Evolutionary conservation across 495 filamentous ascomycete genomes (phyloP).

Genomic region (Astrothelium subdiscretum): DNA sequence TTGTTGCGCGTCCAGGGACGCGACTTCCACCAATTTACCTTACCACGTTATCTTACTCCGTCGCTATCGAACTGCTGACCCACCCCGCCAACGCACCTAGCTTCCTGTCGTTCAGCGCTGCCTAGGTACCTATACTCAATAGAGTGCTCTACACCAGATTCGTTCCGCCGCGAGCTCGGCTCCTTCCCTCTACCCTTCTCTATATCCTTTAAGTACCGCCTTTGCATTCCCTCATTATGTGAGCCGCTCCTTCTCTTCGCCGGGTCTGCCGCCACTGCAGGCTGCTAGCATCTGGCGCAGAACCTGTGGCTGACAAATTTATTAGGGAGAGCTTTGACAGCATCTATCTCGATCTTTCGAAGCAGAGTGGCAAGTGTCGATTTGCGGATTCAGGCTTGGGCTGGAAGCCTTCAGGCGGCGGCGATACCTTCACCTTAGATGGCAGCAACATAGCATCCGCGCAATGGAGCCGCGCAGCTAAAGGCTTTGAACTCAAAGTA

Average conservation of each 20-base stretch:
- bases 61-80: not conserved
- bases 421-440: conserved; percentile 87
- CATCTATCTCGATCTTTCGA: conserved; percentile 89
- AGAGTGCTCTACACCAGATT: not conserved
- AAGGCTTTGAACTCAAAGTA: conserved; percentile 88
- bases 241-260: not conserved
- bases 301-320: not conserved
- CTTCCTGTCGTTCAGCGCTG: too few relatives aligned
- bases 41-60: not conserved
- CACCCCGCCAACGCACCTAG: not conserved
- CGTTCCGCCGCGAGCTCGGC: not conserved
- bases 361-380: conserved; percentile 78
- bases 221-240: not conserved
- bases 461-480: conserved; percentile 91
- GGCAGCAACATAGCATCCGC: conserved; percentile 66
- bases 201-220: not conserved
- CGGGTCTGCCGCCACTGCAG: not conserved
- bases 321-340: conserved; percentile 84
- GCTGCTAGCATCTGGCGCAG: not conserved
- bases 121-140: too few relatives aligned
- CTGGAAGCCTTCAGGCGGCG: conserved; percentile 80
- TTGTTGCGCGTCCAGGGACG: not conserved
- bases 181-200: not conserved
- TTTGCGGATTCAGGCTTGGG: conserved; percentile 87
- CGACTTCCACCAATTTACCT: not conserved